A percentile compares a stretch with the other conserved stretches of the same genome.
Evolutionary conservation across 2,329 filamentous ascomycete species (phyloP).

Genomic region (Pseudophaeomoniella oleicola): DNA sequence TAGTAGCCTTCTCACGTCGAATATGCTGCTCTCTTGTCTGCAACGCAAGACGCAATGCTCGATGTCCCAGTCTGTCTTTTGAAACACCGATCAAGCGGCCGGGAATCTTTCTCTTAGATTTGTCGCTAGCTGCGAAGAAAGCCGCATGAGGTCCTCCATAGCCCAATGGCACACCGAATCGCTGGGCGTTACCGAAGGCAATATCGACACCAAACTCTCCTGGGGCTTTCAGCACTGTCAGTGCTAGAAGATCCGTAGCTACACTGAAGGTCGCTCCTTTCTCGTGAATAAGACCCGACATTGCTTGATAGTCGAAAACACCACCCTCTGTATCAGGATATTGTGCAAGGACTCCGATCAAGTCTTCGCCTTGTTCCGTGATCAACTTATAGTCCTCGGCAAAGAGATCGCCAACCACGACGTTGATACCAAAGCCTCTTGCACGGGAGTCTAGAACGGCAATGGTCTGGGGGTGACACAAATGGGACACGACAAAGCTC

Average conservation of each 20-base stretch:
- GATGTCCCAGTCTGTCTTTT: conserved; percentile 72
- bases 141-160: conserved; percentile 92
- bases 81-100: conserved; percentile 82
- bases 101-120: conserved; percentile 88
- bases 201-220: conserved; percentile 93
- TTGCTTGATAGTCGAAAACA: conserved; percentile 55
- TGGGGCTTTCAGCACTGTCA: conserved; percentile 77
- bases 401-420: conserved; percentile 59
- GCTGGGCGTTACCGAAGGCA: conserved; percentile 82
- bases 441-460: conserved; percentile 73
- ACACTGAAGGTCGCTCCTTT: conserved; percentile 69
- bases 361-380: conserved; percentile 59
- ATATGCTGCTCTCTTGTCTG: conserved; percentile 96
- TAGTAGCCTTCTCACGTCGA: conserved; percentile 87
- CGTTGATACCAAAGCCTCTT: conserved; percentile 76
- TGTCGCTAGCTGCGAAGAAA: conserved; percentile 84
- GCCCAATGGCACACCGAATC: conserved; percentile 82
- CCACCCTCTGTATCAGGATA: conserved; percentile 83
- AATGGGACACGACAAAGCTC: conserved; percentile 69
- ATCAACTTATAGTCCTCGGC: conserved; percentile 50
- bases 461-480: conserved; percentile 74
- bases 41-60: conserved; percentile 67
- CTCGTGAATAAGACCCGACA: conserved; percentile 66
- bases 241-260: conserved; percentile 74
- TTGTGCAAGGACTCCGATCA: conserved; percentile 85